Base-by-base conservation (phyloP, 371 early-diverging fungal species). In the Synchytrium microbalum region DNA sequence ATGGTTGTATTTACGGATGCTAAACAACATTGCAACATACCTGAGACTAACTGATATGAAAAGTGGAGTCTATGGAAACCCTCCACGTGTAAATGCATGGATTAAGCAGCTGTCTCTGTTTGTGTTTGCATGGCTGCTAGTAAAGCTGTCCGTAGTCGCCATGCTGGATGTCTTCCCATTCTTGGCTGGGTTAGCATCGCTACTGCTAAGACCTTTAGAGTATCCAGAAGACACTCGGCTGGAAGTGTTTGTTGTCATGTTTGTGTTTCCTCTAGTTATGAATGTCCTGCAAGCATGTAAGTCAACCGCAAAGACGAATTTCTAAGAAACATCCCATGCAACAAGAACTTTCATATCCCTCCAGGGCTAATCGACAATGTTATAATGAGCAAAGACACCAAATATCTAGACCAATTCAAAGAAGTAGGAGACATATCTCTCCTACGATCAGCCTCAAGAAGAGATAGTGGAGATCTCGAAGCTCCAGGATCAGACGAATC, bases 211-310 rank as follows among this genome's bases (percentile, higher is more conserved):
- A 0, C 67, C 67, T 3, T 32, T 67, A 5, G 27, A 13, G 61
- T 19, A 10, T 5, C 14, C 24, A 24, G 57, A 25, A 14, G 61
- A 60, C 24, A 16, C 65, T 16, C 29, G 67, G 32, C 57, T 68
- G 19, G 72, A 76, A 60, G 71, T 74, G 32, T 54, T 76, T 1
- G 68, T 76, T 32, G 77, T 76, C 10, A 72, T 76, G 77, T 69
- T 76, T 14, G 28, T 76, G 1, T 74, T 76, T 51, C 77, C 77
- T 23, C 67, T 76, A 51, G 52, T 63, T 29, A 76, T 76, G 77
- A 76, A 76, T 56, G 63, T 76, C 46, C 30, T 71, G 32, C 77
- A 76, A 60, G 76, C 76, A 2, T 73, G 73, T n/a, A n/a, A n/a
- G n/a, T n/a, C n/a, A n/a, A n/a, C n/a, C n/a, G n/a, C n/a, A n/a